Percentiles rank a stretch among this genome's conserved stretches.
phyloP scores from a whole-genome alignment of 176 grass and related monocot genomes.

The Typha latifolia region DNA sequence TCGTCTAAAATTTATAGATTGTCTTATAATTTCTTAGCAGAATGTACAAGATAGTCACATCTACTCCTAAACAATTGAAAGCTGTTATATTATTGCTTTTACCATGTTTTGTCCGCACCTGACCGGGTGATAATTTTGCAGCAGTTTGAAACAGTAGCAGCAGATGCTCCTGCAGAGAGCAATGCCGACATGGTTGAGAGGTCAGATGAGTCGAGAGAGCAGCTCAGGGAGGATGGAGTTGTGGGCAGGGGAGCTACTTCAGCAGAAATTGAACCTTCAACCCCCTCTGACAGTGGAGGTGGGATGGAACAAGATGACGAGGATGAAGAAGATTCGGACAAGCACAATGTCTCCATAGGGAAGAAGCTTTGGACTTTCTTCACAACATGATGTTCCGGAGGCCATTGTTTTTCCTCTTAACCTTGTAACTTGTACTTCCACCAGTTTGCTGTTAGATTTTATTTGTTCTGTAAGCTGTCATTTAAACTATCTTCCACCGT shows the following conservation, averaged over 20 bases:
- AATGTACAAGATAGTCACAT: neutral
- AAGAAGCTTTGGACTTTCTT: conserved; percentile 95
- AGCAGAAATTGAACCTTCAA: conserved; percentile 37
- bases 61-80: neutral
- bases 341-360: conserved; percentile 53
- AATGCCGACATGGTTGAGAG: conserved; percentile 18
- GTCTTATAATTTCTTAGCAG: neutral
- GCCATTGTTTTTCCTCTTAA: neutral
- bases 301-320: conserved; percentile 35
- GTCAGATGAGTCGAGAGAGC: neutral
- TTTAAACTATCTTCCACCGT: too few species aligned
- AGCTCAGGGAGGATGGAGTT: neutral
- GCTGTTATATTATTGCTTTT: neutral
- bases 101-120: neutral
- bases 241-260: neutral
- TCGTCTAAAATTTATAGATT: too few species aligned
- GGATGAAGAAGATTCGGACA: conserved; percentile 41
- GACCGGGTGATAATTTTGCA: neutral
- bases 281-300: conserved; percentile 39
- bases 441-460: neutral
- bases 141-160: conserved; percentile 36
- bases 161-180: conserved; percentile 20
- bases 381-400: conserved; percentile 44
- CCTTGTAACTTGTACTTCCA: neutral
- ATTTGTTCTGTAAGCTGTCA: neutral